These are phyloP conservation scores for Trichosporon asahii DNA, from an alignment of 1,284 basidiomycete species.

Conservation along the genomic window DNA sequence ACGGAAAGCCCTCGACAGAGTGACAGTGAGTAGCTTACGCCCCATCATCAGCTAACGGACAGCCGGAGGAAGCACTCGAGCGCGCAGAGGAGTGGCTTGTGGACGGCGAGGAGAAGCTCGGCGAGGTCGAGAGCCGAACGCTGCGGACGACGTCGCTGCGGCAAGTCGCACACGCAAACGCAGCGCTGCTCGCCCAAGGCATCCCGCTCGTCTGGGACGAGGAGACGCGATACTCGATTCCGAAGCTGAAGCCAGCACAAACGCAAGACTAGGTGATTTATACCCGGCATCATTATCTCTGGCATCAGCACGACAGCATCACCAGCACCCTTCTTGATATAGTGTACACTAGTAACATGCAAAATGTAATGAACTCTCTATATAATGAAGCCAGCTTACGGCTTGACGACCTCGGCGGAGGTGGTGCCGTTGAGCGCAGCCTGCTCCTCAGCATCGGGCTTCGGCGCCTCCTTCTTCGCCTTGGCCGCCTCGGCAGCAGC, in stretches of 20 bases:
- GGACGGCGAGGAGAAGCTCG: background rate
- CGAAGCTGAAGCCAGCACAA: background rate
- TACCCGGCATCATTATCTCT: background rate
- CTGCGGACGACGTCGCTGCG: slow-evolving; percentile 1
- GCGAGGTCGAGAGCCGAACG: background rate
- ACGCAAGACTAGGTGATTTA: background rate
- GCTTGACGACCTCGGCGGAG: background rate
- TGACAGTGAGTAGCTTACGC: background rate
- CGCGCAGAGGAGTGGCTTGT: background rate
- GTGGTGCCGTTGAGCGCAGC: background rate
- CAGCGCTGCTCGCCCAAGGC: background rate
- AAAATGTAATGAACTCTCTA: background rate
- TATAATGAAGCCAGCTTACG: too few species aligned
- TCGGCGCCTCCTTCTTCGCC: background rate
- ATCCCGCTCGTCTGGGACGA: background rate
- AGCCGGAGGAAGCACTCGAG: background rate
- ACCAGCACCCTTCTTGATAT: background rate
- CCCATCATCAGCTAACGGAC: background rate
- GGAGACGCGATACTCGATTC: slow-evolving; percentile 1
- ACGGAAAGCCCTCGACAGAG: slow-evolving; percentile 1
- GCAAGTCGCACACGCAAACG: background rate
- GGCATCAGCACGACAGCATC: too few species aligned
- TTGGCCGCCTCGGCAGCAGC: background rate
- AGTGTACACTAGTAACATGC: slow-evolving; percentile 10
- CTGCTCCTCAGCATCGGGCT: background rate